phyloP scores from a whole-genome alignment of 2,329 filamentous ascomycete species.

The Aspergillus felis region DNA sequence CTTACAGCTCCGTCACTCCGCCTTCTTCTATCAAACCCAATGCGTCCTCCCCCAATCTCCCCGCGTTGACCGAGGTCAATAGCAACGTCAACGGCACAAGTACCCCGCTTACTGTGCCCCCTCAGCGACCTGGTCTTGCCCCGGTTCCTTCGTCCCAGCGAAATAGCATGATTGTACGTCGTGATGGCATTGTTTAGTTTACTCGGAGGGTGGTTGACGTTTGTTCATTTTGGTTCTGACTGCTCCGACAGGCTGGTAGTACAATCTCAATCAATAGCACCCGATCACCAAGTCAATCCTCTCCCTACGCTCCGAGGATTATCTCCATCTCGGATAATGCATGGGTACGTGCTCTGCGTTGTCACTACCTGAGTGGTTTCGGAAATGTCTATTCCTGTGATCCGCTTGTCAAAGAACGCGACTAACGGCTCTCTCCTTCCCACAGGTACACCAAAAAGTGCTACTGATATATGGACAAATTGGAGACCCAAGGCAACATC shows the following conservation, averaged over 20 bases:
- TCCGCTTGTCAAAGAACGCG: background rate
- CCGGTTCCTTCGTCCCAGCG: conserved; percentile 37
- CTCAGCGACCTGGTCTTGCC: conserved; percentile 43
- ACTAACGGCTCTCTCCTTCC: conserved; percentile 5
- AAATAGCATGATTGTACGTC: conserved; percentile 41
- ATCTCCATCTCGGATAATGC: conserved; percentile 75
- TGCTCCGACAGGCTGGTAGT: conserved; percentile 31
- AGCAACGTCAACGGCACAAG: conserved; percentile 32
- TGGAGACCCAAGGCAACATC: conserved; percentile 64
- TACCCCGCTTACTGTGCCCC: conserved; percentile 39
- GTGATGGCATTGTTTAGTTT: background rate
- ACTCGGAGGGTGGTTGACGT: background rate
- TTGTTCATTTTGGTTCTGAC: background rate
- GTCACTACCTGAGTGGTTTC: background rate
- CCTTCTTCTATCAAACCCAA: conserved; percentile 67
- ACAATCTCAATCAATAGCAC: conserved; percentile 30
- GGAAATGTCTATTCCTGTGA: background rate
- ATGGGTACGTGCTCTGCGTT: conserved; percentile 63
- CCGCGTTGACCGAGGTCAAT: conserved; percentile 48
- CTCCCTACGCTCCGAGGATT: conserved; percentile 76
- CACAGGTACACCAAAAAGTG: conserved; percentile 84
- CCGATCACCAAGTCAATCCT: conserved; percentile 59
- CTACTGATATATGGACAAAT: conserved; percentile 77
- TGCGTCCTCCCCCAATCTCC: conserved; percentile 62
- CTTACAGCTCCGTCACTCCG: conserved; percentile 65